Conservation (phyloP, 352 stramenopile genomes). For the Blastocystis sp. region DNA sequence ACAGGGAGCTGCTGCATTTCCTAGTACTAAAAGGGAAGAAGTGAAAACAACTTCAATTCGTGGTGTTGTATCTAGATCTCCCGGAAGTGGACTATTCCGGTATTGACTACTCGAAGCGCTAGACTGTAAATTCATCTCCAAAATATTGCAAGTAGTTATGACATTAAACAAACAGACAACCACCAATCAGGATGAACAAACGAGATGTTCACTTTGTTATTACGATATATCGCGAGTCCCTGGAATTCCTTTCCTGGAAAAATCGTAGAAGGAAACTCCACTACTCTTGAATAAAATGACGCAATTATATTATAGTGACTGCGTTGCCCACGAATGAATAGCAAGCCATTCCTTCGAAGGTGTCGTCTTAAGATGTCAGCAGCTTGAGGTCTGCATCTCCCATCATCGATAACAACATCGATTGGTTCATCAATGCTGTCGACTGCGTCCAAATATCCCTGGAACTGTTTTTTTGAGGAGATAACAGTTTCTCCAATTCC, state of each 20-base stretch:
- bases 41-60: no score
- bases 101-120: no score
- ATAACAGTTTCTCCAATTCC: background rate
- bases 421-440: background rate
- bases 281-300: background rate
- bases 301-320: background rate
- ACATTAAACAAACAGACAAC: background rate
- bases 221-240: constrained; percentile 1
- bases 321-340: background rate
- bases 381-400: constrained; percentile 17
- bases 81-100: no score
- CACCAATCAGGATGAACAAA: background rate
- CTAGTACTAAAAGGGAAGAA: no score
- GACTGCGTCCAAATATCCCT: background rate
- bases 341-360: background rate
- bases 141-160: background rate
- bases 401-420: constrained; percentile 52
- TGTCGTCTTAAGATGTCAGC: background rate
- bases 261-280: background rate
- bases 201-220: background rate
- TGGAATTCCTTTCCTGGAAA: constrained; percentile 22
- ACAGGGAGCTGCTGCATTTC: no score
- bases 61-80: no score
- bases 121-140: no score
- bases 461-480: background rate